Evolutionary conservation across 306 rosid species (phyloP), one percentile per base, ranked within the genome.

Genomic region (Cicer cuneatum): DNA sequence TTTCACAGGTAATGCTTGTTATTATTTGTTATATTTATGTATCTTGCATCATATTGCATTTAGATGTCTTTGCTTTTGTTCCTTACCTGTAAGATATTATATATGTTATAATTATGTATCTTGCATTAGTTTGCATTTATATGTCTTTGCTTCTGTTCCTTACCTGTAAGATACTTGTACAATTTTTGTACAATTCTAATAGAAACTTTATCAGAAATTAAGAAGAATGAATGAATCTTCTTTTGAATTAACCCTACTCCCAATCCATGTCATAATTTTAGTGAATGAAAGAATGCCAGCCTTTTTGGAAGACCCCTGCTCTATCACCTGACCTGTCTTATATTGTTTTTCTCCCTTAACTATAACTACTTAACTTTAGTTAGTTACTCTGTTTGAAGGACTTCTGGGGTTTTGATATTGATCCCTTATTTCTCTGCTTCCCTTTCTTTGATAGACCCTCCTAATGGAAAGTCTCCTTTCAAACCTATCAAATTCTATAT

Each of bases 1-100:
- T 90, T 92, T 87, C 99, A 92, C 72, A 95, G 98, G 99, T 90
- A 87, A 75, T 80, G 24, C 52, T 48, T 43, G 48, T 51, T 4
- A 9, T 57, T 77, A 13, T 29, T 29, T 57, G 18, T 56, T 40
- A 48, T 58, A 4, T 13, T 72, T 38, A n/a, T 66, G 74, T 49
- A 54, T 66, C 45, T 60, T 66, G 76, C 79, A 10, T 61, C 60
- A 54, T 37, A 42, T 54, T 80, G 61, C 51, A 60, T 76, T 83
- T 42, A 48, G 65, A 56, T 68, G 71, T 57, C 24, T 71, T 79
- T 74, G 66, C 66, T 41, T 38, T 3, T 37, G 42, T 62, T 74
- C 45, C 52, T 33, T 14, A 21, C 47, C 68, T 61, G 24, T 12
- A 70, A 66, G 21, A 45, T 38, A 39, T 29, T 29, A 29, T 66